A percentile compares a stretch with the other conserved stretches of the same genome.
These are phyloP conservation scores for Dictyophora rubrovolvata DNA, from an alignment of 768 basidiomycete species.

Conservation along the genomic window DNA sequence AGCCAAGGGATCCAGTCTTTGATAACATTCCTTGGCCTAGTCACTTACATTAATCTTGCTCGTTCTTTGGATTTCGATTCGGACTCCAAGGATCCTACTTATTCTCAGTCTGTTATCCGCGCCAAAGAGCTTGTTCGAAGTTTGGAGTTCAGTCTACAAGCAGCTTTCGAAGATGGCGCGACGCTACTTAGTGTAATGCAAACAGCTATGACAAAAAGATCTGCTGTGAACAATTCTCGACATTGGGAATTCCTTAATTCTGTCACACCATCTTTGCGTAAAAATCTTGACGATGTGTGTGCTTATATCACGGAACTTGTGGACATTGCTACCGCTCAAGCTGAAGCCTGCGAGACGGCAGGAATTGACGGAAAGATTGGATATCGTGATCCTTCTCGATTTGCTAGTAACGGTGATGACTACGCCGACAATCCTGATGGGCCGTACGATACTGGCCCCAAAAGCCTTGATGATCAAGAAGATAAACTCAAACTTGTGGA, in stretches of 20 bases:
- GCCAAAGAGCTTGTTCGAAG: conserved; percentile 60
- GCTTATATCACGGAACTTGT: conserved; percentile 32
- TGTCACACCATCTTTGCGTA: conserved; percentile 17
- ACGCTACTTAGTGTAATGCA: conserved; percentile 47
- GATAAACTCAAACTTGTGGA: conserved; percentile 4
- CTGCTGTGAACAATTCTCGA: conserved; percentile 6
- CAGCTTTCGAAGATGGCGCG: conserved; percentile 62
- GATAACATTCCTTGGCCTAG: conserved; percentile 45
- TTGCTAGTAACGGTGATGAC: neutral
- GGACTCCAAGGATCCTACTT: conserved; percentile 33
- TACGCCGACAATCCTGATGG: neutral
- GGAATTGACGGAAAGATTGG: neutral
- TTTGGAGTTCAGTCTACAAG: conserved; percentile 61
- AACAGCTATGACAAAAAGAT: conserved; percentile 13
- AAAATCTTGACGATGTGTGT: conserved; percentile 1
- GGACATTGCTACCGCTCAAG: conserved; percentile 5
- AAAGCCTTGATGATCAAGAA: neutral
- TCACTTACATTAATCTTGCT: conserved; percentile 68
- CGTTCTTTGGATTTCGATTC: conserved; percentile 73
- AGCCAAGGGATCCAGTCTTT: conserved; percentile 46
- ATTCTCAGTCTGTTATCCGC: conserved; percentile 55
- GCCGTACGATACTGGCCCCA: neutral
- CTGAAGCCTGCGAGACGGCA: neutral
- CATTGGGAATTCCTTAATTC: conserved; percentile 36
- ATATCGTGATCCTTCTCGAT: neutral